These are phyloP conservation scores for Ceratocystiopsis minuta DNA, from an alignment of 2,329 filamentous ascomycete species.

Conservation along the genomic window DNA sequence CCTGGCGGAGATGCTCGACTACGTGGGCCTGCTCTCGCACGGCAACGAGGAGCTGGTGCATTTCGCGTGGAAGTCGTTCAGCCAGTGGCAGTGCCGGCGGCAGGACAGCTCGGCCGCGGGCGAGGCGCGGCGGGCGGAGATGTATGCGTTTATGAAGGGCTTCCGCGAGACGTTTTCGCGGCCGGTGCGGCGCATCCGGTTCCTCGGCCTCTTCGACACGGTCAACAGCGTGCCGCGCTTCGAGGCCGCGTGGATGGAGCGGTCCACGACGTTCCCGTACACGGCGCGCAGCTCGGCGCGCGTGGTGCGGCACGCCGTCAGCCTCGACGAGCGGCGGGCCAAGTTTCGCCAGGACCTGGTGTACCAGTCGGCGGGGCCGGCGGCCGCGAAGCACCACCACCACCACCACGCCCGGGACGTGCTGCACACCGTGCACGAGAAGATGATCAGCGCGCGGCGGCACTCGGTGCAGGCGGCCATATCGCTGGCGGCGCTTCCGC, in stretches of 20 bases:
- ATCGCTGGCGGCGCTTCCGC: no score
- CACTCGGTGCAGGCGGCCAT: no score
- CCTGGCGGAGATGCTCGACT: slow-evolving; percentile 69
- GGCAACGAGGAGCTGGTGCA: slow-evolving; percentile 74
- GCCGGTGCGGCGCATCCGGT: slow-evolving; percentile 54
- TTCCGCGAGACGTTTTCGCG: slow-evolving; percentile 70
- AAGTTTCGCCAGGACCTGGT: slow-evolving; percentile 57
- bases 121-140: slow-evolving; percentile 21
- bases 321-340: slow-evolving; percentile 51
- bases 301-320: slow-evolving; percentile 50
- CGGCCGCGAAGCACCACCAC: slow-evolving; percentile 6
- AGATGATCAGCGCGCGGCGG: no score
- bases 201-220: slow-evolving; percentile 66
- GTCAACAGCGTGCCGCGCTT: slow-evolving; percentile 68
- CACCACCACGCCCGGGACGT: slow-evolving; percentile 6
- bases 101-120: slow-evolving; percentile 14
- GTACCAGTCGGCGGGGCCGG: slow-evolving; percentile 27
- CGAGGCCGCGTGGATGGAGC: slow-evolving; percentile 59
- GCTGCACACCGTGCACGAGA: slow-evolving; percentile 16
- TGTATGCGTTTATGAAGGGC: slow-evolving; percentile 58
- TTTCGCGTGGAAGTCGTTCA: slow-evolving; percentile 71
- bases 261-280: slow-evolving; percentile 60
- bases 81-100: slow-evolving; percentile 49
- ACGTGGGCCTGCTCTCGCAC: slow-evolving; percentile 59
- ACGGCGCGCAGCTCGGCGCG: slow-evolving; percentile 37